phyloP scores from a whole-genome alignment of 371 early-diverging fungal species.

The Mortierella sp. region DNA sequence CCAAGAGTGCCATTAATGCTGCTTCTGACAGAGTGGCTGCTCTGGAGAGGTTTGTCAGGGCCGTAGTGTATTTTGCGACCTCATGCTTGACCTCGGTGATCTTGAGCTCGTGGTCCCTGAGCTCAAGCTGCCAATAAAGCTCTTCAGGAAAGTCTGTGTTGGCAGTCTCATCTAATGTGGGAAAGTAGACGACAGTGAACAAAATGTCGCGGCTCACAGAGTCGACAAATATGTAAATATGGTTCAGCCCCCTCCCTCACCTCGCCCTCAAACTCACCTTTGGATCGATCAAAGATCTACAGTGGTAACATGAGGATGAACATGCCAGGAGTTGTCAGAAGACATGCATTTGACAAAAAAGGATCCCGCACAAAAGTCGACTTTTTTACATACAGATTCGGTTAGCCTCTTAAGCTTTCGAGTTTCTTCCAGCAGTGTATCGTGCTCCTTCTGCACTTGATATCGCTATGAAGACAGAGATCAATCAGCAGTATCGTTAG shows the following conservation, averaged over 20 bases:
- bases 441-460: slow-evolving; percentile 28
- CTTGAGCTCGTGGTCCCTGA: slow-evolving; percentile 43
- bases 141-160: slow-evolving; percentile 52
- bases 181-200: background rate
- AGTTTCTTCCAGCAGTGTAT: slow-evolving; percentile 30
- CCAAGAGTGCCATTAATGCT: slow-evolving; percentile 42
- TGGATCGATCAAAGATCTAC: slow-evolving; percentile 52
- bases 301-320: background rate
- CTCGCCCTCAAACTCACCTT: slow-evolving; percentile 27
- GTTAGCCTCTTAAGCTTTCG: slow-evolving; percentile 43
- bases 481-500: background rate
- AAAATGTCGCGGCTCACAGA: background rate
- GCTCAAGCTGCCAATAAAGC: slow-evolving; percentile 47
- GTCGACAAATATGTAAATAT: too few relatives aligned
- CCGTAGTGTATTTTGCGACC: slow-evolving; percentile 28
- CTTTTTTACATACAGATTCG: slow-evolving; percentile 29
- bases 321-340: too few relatives aligned
- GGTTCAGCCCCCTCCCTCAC: too few relatives aligned
- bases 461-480: slow-evolving; percentile 19
- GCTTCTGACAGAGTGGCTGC: slow-evolving; percentile 49
- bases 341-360: background rate
- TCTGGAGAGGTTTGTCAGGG: slow-evolving; percentile 28
- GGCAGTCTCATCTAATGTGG: slow-evolving; percentile 32
- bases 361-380: background rate
- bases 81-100: slow-evolving; percentile 15